Evolutionary conservation across 148 eudicot genomes (phyloP), one percentile per base, ranked within the genome.

Genomic region (Vaccinium myrtillus): DNA sequence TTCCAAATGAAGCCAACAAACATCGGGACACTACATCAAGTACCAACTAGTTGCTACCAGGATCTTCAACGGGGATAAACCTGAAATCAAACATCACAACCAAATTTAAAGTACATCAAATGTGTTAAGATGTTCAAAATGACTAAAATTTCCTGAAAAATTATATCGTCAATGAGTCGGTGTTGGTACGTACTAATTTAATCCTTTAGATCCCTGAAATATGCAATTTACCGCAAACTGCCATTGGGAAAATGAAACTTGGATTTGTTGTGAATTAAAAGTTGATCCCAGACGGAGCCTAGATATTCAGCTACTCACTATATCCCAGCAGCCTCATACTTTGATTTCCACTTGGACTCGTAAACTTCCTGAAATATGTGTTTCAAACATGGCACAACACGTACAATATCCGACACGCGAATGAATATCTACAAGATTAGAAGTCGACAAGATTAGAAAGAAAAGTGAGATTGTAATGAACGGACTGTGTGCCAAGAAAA

Each of bases 151-250:
- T 36, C 3, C 30, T 27, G 30, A 27, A 27, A 27, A 27, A 27
- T 27, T 27, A 92, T 94, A 89, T 94, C 97, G 71, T 94, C 97
- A 76, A 94, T 94, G 55, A 94, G 93, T 77, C 97, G 94, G 79
- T 94, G 97, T 83, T 92, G 95, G 73, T 94, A 94, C 97, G 95
- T 94, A 87, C 30, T 85, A 88, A 73, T 21, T 53, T 79, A 85
- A 67, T 36, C 77, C 77, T 39, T 53, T 48, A 46, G 46, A 70
- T 67, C 48, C 23, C 50, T 7, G 32, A 32, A 27, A 6, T 53
- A 71, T 54, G 19, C 30, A 25, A 27, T 73, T n/a, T 23, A 81
- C 82, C 25, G 36, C 25, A 79, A 46, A 56, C 12, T 27, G 30
- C 30, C 30, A 27, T 27, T 25, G 7, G 30, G 71, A 49, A 67